Conservation (phyloP, 192 early-diverging fungal species). For the Bifiguratus adelaidae region DNA sequence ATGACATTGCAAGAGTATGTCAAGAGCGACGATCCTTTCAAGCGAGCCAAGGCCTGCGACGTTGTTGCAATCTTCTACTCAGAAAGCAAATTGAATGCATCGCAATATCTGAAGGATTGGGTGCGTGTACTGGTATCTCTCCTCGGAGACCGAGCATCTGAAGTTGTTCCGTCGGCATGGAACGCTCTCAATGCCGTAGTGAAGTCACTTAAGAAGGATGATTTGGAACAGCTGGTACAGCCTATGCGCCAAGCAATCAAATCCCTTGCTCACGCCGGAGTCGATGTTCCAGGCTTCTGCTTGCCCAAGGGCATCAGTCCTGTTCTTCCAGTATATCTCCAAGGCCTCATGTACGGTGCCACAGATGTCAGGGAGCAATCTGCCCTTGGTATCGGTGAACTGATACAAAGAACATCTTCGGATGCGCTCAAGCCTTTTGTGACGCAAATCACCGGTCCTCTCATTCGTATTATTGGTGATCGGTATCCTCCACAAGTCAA, state of each 20-base stretch:
- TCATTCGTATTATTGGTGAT: conserved; percentile 97
- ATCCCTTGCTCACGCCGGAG: conserved; percentile 34
- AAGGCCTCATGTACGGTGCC: conserved; percentile 85
- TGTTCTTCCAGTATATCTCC: conserved; percentile 83
- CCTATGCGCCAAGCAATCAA: conserved; percentile 58
- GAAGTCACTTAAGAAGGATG: conserved; percentile 81
- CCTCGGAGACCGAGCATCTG: conserved; percentile 42
- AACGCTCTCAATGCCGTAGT: conserved; percentile 69
- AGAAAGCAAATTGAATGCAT: conserved; percentile 45
- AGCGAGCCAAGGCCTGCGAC: conserved; percentile 48
- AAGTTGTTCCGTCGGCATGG: conserved; percentile 66
- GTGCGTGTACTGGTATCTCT: conserved; percentile 65
- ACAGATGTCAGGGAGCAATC: conserved; percentile 77
- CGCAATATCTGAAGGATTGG: conserved; percentile 70
- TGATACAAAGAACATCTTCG: conserved; percentile 58
- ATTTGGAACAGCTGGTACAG: conserved; percentile 68
- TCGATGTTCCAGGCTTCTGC: conserved; percentile 72
- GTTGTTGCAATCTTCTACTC: conserved; percentile 54
- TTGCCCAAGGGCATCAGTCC: conserved; percentile 90
- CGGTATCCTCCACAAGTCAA: conserved; percentile 87
- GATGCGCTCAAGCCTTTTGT: conserved; percentile 80
- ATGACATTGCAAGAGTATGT: conserved; percentile 64
- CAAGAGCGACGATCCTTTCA: conserved; percentile 38
- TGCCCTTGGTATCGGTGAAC: conserved; percentile 72
- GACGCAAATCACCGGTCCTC: conserved; percentile 91